Conservation (phyloP, 257 asterid genomes). For the Lycium ferocissimum region DNA sequence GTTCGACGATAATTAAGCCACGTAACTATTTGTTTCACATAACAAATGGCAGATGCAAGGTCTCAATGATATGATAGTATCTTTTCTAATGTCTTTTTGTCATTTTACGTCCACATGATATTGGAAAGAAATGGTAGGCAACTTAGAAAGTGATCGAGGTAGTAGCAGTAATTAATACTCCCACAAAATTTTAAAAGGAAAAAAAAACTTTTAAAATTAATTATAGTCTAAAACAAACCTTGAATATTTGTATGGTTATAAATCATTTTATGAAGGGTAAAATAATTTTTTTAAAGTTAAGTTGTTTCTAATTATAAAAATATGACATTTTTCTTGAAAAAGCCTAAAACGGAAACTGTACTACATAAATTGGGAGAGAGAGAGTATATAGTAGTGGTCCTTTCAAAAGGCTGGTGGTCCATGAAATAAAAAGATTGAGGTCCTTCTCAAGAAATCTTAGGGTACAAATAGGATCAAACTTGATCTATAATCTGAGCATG, state of each 20-base stretch:
- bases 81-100: not conserved
- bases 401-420: conserved; percentile 8
- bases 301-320: no score
- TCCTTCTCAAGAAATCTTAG: not conserved
- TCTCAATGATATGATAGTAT: not conserved
- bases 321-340: no score
- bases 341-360: no score
- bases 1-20: not conserved
- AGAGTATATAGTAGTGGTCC: not conserved
- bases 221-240: no score
- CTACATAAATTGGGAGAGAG: no score
- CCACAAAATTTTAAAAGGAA: no score
- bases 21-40: not conserved
- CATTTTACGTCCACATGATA: conserved; percentile 24
- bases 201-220: no score
- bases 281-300: no score
- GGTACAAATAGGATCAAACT: not conserved
- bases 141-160: no score
- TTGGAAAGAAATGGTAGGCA: not conserved
- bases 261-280: no score
- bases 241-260: no score
- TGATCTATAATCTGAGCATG: not conserved
- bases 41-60: not conserved
- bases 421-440: not conserved
- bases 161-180: no score